phyloP scores from a whole-genome alignment of 306 rosid species.

The Prunus mongolica region DNA sequence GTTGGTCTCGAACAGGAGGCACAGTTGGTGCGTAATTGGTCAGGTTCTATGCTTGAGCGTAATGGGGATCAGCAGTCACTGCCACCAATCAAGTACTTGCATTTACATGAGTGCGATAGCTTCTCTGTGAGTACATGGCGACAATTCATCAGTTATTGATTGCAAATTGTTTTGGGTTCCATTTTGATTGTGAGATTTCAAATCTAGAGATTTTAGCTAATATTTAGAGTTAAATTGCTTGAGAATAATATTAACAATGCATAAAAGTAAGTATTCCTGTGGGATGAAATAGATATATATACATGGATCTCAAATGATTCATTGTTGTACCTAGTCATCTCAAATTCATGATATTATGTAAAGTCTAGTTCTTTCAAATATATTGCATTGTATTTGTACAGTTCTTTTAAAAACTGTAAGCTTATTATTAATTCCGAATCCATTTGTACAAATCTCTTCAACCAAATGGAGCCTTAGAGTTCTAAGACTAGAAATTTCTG shows the following conservation, averaged over 20 bases:
- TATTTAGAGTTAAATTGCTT: neutral
- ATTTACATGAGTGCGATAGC: conserved; percentile 71
- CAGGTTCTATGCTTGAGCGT: conserved; percentile 42
- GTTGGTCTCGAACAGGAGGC: conserved; percentile 97
- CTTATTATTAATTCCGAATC: neutral
- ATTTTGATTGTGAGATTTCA: neutral
- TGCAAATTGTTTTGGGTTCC: neutral
- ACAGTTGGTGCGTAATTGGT: conserved; percentile 80
- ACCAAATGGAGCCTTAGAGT: neutral
- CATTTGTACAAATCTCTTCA: neutral
- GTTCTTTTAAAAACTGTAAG: neutral
- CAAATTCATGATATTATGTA: neutral
- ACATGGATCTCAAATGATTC: neutral
- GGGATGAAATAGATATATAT: neutral
- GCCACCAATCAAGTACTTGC: conserved; percentile 88
- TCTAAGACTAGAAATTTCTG: neutral
- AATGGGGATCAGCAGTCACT: conserved; percentile 57
- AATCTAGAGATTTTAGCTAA: neutral
- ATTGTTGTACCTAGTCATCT: neutral
- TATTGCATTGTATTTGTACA: neutral
- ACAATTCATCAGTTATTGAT: neutral
- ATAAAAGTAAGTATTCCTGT: neutral
- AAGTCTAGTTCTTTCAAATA: neutral
- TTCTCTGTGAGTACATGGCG: conserved; percentile 64
- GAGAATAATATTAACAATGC: neutral